These are phyloP conservation scores for Logfia minima DNA, from an alignment of 129 eudicot genomes.

Conservation along the genomic window DNA sequence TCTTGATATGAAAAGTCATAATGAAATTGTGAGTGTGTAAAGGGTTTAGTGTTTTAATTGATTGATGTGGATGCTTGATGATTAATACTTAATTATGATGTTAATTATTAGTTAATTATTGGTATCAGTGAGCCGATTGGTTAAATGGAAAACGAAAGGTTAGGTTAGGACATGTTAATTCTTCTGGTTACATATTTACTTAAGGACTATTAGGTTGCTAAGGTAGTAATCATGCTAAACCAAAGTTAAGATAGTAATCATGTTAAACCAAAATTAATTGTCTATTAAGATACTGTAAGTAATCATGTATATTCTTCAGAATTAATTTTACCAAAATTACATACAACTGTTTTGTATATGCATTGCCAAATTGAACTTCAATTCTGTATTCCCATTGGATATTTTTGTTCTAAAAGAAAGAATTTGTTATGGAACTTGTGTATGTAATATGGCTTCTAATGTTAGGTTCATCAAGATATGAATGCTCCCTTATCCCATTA, in stretches of 20 bases:
- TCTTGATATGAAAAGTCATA: slow-evolving; percentile 14
- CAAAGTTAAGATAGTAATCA: too few species aligned
- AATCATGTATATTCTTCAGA: too few species aligned
- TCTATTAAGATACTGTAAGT: too few species aligned
- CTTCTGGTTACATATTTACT: slow-evolving; percentile 3
- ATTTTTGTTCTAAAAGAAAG: background rate
- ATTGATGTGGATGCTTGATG: background rate
- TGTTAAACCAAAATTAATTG: background rate
- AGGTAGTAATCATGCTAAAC: too few species aligned
- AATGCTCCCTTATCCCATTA: slow-evolving; percentile 83
- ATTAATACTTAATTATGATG: background rate
- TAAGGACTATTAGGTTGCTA: too few species aligned
- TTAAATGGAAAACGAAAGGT: slow-evolving; percentile 8
- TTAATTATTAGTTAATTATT: background rate
- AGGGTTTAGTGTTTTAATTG: background rate
- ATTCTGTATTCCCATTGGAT: background rate
- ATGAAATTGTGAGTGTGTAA: background rate
- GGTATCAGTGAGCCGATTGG: background rate
- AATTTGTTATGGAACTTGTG: background rate
- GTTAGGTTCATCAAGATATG: slow-evolving; percentile 85
- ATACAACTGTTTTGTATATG: background rate
- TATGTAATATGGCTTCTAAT: slow-evolving; percentile 9
- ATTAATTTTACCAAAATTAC: too few species aligned
- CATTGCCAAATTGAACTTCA: background rate
- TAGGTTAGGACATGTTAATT: background rate